phyloP scores from a whole-genome alignment of 2,329 filamentous ascomycete genomes.

The Lojkania enalia region DNA sequence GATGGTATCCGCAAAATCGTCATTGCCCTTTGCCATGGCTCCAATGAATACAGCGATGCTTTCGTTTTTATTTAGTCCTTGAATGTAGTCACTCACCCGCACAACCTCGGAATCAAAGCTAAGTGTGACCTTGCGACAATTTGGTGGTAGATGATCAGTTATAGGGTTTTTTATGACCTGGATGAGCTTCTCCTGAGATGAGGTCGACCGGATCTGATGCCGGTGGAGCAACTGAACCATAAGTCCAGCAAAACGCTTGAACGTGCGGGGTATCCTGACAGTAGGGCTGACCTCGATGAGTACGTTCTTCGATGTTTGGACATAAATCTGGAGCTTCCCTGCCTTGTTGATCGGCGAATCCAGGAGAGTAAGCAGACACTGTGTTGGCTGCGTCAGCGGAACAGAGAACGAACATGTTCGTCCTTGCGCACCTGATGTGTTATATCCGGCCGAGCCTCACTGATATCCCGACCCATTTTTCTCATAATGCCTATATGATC shows the following conservation, averaged over 20 bases:
- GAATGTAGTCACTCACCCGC: slow-evolving; percentile 85
- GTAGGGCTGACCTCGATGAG: slow-evolving; percentile 98
- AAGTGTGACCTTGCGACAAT: slow-evolving; percentile 96
- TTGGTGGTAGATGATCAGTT: slow-evolving; percentile 92
- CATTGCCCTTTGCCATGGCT: slow-evolving; percentile 95
- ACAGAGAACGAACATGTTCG: slow-evolving; percentile 9
- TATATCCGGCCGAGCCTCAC: slow-evolving; percentile 95
- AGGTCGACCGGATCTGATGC: slow-evolving; percentile 92
- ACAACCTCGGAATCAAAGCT: slow-evolving; percentile 91
- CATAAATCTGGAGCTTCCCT: slow-evolving; percentile 96
- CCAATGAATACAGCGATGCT: slow-evolving; percentile 98
- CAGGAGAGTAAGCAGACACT: slow-evolving; percentile 96
- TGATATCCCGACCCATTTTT: slow-evolving; percentile 99
- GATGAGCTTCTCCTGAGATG: slow-evolving; percentile 94
- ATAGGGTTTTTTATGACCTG: slow-evolving; percentile 98
- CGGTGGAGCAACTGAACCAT: slow-evolving; percentile 98
- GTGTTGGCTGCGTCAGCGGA: slow-evolving; percentile 29
- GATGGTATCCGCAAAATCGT: slow-evolving; percentile 91
- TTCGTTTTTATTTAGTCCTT: slow-evolving; percentile 75
- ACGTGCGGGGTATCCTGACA: slow-evolving; percentile 94
- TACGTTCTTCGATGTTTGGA: slow-evolving; percentile 95
- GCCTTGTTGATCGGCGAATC: slow-evolving; percentile 99
- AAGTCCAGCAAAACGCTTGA: slow-evolving; percentile 96
- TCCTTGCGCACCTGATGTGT: slow-evolving; percentile 82
- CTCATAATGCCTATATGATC: slow-evolving; percentile 99